Conservation (phyloP, 305 asterid genomes). For the Striga hermonthica region DNA sequence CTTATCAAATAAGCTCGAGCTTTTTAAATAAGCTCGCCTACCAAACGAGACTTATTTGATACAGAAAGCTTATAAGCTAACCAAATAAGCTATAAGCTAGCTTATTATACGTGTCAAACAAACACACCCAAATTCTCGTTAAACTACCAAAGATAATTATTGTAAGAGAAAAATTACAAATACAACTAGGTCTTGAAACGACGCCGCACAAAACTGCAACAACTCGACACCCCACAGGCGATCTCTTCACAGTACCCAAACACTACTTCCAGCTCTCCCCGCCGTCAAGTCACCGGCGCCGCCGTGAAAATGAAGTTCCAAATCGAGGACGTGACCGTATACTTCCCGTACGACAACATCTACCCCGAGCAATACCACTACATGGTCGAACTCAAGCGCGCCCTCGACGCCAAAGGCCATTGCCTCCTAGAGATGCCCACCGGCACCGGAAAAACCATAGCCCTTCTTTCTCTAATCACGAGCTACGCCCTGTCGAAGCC, state of each 20-base stretch:
- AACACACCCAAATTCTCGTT: too few relatives aligned
- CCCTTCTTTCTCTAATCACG: constrained; percentile 81
- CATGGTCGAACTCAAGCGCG: constrained; percentile 93
- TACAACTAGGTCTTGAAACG: constrained; percentile 27
- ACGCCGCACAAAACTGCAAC: constrained; percentile 26
- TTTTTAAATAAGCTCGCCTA: too few relatives aligned
- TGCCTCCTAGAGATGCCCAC: constrained; percentile 97
- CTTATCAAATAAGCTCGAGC: too few relatives aligned
- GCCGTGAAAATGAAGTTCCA: constrained; percentile 70
- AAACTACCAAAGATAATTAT: not conserved
- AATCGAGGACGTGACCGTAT: constrained; percentile 89
- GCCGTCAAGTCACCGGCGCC: constrained; percentile 17
- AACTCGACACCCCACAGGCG: constrained; percentile 19
- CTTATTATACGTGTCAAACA: too few relatives aligned
- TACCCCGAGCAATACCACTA: constrained; percentile 92
- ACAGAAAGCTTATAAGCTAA: too few relatives aligned
- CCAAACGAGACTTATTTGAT: too few relatives aligned
- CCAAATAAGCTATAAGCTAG: too few relatives aligned
- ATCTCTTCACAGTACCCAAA: constrained; percentile 6
- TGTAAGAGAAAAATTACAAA: not conserved
- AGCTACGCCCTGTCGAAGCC: constrained; percentile 79
- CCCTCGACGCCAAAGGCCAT: constrained; percentile 93
- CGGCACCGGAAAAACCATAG: constrained; percentile 93
- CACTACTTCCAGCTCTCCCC: not conserved
- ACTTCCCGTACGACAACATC: constrained; percentile 90